Conservation (phyloP, 805 yeast species). For the Torulaspora gathmanii region DNA sequence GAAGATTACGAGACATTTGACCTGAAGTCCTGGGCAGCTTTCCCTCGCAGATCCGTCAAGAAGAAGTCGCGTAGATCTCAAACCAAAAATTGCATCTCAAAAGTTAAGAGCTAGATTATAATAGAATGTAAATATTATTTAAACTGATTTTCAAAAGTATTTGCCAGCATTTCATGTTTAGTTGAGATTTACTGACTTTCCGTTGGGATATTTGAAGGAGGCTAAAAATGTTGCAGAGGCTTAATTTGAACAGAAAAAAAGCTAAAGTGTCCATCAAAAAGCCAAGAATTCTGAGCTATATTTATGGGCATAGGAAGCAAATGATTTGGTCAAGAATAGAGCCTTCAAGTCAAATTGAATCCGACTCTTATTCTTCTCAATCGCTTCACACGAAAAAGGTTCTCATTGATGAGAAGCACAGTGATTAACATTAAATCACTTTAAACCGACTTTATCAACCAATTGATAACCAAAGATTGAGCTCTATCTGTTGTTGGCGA, state of each 20-base stretch:
- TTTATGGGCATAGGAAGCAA: no score
- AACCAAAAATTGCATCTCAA: constrained; percentile 11
- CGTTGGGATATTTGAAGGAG: neutral
- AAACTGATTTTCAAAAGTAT: neutral
- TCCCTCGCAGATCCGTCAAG: constrained; percentile 4
- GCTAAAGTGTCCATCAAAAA: no score
- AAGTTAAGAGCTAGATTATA: constrained; percentile 10
- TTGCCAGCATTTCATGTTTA: no score
- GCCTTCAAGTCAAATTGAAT: no score
- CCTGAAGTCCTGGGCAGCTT: constrained; percentile 15
- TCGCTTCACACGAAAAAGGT: neutral
- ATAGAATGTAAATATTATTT: neutral
- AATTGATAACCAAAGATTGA: neutral
- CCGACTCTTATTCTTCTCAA: no score
- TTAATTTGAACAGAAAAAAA: no score
- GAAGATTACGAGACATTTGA: constrained; percentile 32
- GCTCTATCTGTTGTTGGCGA: neutral
- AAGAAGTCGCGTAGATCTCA: constrained; percentile 9
- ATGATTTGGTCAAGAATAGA: no score
- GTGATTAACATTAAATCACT: neutral
- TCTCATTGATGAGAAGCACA: neutral
- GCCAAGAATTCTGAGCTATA: no score
- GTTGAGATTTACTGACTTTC: neutral
- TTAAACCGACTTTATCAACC: neutral
- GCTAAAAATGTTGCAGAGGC: no score